Evolutionary conservation across 768 basidiomycete species (phyloP).

Genomic region (Boletus edulis): DNA sequence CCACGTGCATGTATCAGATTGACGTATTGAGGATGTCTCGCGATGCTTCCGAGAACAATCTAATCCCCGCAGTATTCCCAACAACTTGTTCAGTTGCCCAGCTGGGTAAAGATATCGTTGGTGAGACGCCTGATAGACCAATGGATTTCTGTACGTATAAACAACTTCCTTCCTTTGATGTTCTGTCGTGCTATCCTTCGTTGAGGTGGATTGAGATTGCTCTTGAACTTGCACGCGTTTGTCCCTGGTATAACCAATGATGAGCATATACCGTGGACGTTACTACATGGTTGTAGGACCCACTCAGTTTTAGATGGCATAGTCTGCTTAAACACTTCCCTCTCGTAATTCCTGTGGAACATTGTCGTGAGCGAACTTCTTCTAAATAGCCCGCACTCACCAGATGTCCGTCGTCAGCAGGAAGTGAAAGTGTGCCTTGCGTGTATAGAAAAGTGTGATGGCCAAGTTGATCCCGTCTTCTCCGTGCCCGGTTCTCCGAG

Average conservation of each 20-base stretch:
- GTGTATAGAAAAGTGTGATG: not conserved
- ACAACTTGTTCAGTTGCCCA: not conserved
- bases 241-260: not conserved
- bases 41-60: constrained; percentile 1
- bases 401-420: constrained; percentile 11
- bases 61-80: not conserved
- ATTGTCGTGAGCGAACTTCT: not conserved
- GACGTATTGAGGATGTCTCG: not conserved
- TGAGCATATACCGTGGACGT: not conserved
- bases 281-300: not conserved
- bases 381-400: not conserved
- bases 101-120: not conserved
- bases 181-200: not conserved
- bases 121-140: not conserved
- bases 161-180: not conserved
- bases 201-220: not conserved
- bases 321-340: not conserved
- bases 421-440: constrained; percentile 6
- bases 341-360: constrained; percentile 1
- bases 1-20: constrained; percentile 15
- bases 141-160: not conserved
- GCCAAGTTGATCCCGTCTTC: not conserved
- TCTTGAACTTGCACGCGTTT: not conserved
- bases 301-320: not conserved
- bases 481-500: not conserved